phyloP scores from a whole-genome alignment of 2,329 filamentous ascomycete genomes.

The Pseudocercospora fijiensis region DNA sequence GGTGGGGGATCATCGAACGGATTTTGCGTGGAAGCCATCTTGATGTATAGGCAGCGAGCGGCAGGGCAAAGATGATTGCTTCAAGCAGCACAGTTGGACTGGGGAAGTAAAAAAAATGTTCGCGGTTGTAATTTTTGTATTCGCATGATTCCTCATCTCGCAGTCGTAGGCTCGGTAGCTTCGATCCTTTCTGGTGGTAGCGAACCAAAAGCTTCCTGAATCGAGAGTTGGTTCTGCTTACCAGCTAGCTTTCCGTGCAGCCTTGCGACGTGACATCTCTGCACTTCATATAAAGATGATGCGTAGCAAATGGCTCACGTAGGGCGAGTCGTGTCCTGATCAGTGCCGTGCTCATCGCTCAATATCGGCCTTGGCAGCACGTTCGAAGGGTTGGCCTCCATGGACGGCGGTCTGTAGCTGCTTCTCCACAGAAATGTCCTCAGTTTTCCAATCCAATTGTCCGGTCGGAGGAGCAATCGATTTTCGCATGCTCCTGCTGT shows the following conservation, averaged over 20 bases:
- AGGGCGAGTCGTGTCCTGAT: too few relatives aligned
- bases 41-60: neutral
- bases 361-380: too few relatives aligned
- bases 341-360: too few relatives aligned
- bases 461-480: neutral
- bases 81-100: neutral
- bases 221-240: neutral
- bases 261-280: too few relatives aligned
- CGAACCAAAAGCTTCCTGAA: neutral
- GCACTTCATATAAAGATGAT: too few relatives aligned
- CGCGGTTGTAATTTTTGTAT: neutral
- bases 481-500: neutral
- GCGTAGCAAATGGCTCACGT: too few relatives aligned
- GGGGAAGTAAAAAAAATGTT: neutral
- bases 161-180: neutral
- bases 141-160: neutral
- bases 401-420: neutral
- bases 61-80: too few relatives aligned
- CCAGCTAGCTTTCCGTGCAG: neutral
- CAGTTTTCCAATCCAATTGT: neutral
- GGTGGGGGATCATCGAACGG: neutral
- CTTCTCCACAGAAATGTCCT: neutral
- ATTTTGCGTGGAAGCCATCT: neutral
- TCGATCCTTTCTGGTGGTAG: neutral
- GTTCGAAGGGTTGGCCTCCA: neutral